Evolutionary conservation across 768 basidiomycete species (phyloP).

Genomic region (Mycena amicta): DNA sequence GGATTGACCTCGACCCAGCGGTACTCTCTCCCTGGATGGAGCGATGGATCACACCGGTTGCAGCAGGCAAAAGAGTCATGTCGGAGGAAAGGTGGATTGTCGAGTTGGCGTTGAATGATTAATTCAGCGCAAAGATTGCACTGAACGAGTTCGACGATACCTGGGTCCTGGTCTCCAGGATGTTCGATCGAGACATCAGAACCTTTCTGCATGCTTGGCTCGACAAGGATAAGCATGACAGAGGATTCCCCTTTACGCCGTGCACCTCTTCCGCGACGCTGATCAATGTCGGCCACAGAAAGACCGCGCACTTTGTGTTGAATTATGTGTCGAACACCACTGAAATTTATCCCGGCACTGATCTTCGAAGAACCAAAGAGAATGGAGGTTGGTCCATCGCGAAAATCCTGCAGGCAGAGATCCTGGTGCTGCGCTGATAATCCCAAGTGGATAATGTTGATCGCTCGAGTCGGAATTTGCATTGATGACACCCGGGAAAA

Average conservation of each 20-base stretch:
- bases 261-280: conserved; percentile 13
- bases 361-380: conserved; percentile 25
- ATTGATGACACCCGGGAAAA: conserved; percentile 3
- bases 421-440: conserved; percentile 25
- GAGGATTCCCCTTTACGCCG: neutral
- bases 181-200: conserved; percentile 1
- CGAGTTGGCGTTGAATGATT: conserved; percentile 21
- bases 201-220: conserved; percentile 3
- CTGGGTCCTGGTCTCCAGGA: neutral
- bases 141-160: conserved; percentile 6
- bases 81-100: conserved; percentile 11
- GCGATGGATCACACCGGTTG: conserved; percentile 17
- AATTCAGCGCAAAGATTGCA: conserved; percentile 4
- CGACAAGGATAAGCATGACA: conserved; percentile 8
- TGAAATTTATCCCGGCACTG: conserved; percentile 26
- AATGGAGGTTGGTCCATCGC: conserved; percentile 13
- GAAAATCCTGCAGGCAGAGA: conserved; percentile 17
- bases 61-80: conserved; percentile 2
- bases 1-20: too few species aligned
- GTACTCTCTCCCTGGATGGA: too few species aligned
- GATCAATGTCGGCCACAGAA: conserved; percentile 16
- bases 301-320: conserved; percentile 21
- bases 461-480: conserved; percentile 5
- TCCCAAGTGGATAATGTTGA: conserved; percentile 25
- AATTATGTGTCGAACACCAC: conserved; percentile 18